A percentile compares a stretch with the other conserved stretches of the same genome.
phyloP scores from a whole-genome alignment of 805 yeast genomes.

The Barnettozyma salicaria region DNA sequence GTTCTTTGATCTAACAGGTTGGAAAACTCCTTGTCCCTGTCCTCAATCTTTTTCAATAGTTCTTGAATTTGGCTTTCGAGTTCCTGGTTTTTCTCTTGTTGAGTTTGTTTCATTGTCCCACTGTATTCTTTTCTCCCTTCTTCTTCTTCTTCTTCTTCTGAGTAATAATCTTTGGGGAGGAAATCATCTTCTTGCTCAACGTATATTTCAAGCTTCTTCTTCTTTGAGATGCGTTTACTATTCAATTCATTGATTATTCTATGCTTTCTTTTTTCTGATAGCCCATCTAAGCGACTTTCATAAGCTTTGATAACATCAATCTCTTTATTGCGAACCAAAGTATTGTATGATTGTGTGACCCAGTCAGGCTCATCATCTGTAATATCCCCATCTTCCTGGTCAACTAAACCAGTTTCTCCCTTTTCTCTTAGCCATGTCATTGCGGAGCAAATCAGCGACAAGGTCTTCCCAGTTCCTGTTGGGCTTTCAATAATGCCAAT shows the following conservation, averaged over 20 bases:
- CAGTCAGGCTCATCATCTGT: constrained; percentile 64
- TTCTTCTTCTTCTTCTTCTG: constrained; percentile 24
- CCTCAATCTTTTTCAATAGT: constrained; percentile 39
- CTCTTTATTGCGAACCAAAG: constrained; percentile 23
- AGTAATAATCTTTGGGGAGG: constrained; percentile 34
- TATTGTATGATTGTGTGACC: constrained; percentile 43
- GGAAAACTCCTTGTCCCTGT: constrained; percentile 15
- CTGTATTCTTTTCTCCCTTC: no score
- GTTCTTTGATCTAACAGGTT: constrained; percentile 29
- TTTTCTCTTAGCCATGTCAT: constrained; percentile 70
- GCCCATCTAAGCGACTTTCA: constrained; percentile 30
- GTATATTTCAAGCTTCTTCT: constrained; percentile 21
- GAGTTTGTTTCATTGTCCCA: constrained; percentile 1
- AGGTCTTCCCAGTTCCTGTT: constrained; percentile 91
- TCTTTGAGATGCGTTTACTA: constrained; percentile 17
- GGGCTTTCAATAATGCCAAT: constrained; percentile 88
- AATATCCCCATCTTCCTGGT: constrained; percentile 34
- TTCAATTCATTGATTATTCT: constrained; percentile 8
- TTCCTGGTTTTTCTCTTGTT: constrained; percentile 26
- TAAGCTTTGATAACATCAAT: constrained; percentile 27
- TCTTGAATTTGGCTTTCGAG: constrained; percentile 43
- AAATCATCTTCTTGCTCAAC: constrained; percentile 34
- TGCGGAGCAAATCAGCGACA: constrained; percentile 78
- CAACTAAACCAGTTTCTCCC: constrained; percentile 10
- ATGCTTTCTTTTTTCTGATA: constrained; percentile 19